These are phyloP conservation scores for Xylaria grammica DNA, from an alignment of 495 filamentous ascomycete species.

Conservation along the genomic window DNA sequence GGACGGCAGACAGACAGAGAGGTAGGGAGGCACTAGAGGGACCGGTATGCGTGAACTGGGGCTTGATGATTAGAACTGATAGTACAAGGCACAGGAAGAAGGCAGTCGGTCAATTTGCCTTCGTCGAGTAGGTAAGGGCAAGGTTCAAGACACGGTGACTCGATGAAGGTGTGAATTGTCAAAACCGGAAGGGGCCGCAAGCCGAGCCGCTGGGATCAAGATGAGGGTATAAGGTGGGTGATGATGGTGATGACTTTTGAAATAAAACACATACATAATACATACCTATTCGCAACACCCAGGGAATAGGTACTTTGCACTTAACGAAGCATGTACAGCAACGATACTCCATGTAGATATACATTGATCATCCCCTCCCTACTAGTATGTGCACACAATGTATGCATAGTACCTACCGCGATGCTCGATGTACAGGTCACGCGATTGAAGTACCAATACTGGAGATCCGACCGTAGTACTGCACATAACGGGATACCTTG, in stretches of 20 bases:
- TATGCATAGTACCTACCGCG: no score
- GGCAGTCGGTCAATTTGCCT: not conserved
- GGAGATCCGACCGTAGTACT: no score
- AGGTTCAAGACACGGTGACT: not conserved
- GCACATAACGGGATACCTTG: no score
- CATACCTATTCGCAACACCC: not conserved
- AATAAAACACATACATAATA: not conserved
- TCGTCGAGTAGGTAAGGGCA: not conserved
- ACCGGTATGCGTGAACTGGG: not conserved
- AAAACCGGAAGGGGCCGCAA: conserved; percentile 3
- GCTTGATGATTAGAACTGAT: not conserved
- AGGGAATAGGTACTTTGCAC: conserved; percentile 8
- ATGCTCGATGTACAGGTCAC: not conserved
- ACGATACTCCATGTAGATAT: no score
- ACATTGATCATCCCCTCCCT: no score
- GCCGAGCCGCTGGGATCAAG: conserved; percentile 19
- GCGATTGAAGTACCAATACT: no score
- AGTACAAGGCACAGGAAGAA: conserved; percentile 9
- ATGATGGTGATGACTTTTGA: not conserved
- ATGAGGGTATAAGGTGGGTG: conserved; percentile 19
- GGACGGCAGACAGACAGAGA: not conserved
- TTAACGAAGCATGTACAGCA: conserved; percentile 9
- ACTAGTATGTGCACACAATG: no score
- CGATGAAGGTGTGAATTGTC: not conserved
- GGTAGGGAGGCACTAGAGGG: conserved; percentile 14